Evolutionary conservation across 129 eudicot genomes (phyloP).

Genomic region (Lactuca sativa): DNA sequence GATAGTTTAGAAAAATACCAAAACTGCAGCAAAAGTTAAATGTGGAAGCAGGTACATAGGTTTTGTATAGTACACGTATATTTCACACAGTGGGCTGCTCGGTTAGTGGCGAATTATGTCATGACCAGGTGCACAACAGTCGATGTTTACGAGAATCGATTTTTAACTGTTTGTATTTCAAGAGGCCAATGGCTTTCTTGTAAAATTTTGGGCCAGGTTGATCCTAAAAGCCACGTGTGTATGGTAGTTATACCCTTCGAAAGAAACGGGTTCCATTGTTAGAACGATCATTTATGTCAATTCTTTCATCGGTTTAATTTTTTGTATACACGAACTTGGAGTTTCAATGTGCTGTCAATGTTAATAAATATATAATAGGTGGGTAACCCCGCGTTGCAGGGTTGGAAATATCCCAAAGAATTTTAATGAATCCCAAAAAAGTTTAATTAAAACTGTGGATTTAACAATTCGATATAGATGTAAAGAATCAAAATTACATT

Average conservation of each 20-base stretch:
- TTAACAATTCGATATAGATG: no score
- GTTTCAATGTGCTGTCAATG: neutral
- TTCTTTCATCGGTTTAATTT: no score
- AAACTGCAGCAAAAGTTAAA: conserved; percentile 6
- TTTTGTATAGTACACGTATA: conserved; percentile 12
- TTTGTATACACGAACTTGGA: neutral
- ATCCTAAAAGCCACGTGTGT: conserved; percentile 1
- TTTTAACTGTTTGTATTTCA: conserved; percentile 11
- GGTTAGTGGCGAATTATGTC: neutral
- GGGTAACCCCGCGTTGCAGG: no score
- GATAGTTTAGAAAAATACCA: neutral
- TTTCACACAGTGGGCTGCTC: neutral
- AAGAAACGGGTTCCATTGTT: neutral
- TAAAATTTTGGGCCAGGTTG: conserved; percentile 2
- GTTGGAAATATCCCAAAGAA: no score
- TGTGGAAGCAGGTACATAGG: conserved; percentile 11
- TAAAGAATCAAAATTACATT: no score
- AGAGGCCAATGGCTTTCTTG: conserved; percentile 25
- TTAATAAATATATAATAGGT: no score
- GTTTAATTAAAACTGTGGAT: no score
- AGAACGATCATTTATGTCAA: neutral
- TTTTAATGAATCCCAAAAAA: no score
- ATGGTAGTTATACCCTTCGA: neutral
- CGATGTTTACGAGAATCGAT: conserved; percentile 14
- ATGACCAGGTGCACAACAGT: conserved; percentile 18